Percentiles rank a stretch among this genome's conserved stretches.
phyloP scores from a whole-genome alignment of 2,329 filamentous ascomycete species.

The Fusarium aywerte region DNA sequence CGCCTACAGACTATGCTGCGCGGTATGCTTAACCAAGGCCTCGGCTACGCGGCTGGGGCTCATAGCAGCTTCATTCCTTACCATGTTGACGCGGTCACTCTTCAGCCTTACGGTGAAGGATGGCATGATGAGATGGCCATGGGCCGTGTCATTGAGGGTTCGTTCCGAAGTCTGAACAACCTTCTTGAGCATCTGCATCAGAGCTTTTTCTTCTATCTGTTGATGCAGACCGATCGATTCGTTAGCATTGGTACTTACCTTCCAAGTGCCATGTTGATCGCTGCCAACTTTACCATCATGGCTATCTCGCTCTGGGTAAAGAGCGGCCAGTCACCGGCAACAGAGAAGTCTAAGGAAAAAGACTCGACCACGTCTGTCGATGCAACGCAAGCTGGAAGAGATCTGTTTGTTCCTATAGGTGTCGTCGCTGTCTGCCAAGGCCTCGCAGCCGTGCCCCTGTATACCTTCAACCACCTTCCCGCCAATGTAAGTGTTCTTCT shows the following conservation, averaged over 20 bases:
- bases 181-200: conserved; percentile 96
- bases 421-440: conserved; percentile 80
- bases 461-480: conserved; percentile 82
- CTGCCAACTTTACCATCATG: conserved; percentile 94
- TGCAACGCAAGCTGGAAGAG: conserved; percentile 61
- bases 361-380: conserved; percentile 47
- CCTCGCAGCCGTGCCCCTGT: conserved; percentile 82
- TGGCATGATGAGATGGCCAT: conserved; percentile 99
- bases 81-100: conserved; percentile 93
- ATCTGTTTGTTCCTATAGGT: conserved; percentile 77
- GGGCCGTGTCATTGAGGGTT: conserved; percentile 87
- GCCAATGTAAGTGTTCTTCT: conserved; percentile 65
- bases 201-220: conserved; percentile 98
- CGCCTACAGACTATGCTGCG: conserved; percentile 88
- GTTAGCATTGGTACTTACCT: conserved; percentile 98
- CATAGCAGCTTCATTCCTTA: conserved; percentile 98
- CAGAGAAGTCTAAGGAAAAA: conserved; percentile 46
- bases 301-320: conserved; percentile 94
- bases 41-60: conserved; percentile 88
- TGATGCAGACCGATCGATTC: conserved; percentile 91
- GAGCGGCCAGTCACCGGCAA: conserved; percentile 70
- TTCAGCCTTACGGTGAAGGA: conserved; percentile 88
- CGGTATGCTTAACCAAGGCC: conserved; percentile 90
- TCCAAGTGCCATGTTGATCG: conserved; percentile 96
- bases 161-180: conserved; percentile 95